phyloP scores from a whole-genome alignment of 345 rosid genomes.

The Syzygium jambos region DNA sequence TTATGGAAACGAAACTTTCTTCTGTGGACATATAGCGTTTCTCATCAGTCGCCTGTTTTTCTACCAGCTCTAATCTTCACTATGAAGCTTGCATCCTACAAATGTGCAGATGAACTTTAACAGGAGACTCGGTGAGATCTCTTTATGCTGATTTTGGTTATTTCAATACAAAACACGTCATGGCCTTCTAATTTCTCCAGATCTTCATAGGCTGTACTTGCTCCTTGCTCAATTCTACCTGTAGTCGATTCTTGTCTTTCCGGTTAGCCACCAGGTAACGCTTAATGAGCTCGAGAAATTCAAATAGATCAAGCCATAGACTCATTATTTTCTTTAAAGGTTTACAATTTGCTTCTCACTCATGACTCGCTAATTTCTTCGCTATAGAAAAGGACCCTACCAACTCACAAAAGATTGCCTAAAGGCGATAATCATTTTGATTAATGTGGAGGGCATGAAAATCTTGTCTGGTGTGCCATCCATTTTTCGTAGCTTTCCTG shows the following conservation, averaged over 20 bases:
- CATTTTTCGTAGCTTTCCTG: constrained; percentile 3
- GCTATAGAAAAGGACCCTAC: background rate
- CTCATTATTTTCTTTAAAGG: too few species aligned
- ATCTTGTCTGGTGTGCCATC: constrained; percentile 12
- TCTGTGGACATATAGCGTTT: background rate
- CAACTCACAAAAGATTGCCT: background rate
- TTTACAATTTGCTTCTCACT: too few species aligned
- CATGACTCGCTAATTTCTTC: too few species aligned
- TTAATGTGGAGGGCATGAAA: background rate
- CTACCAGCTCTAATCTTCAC: background rate
- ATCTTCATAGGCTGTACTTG: background rate
- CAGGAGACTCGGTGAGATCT: background rate
- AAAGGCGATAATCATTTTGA: background rate
- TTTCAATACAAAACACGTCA: background rate
- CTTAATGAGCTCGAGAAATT: too few species aligned
- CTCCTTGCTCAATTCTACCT: background rate
- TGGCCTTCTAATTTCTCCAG: background rate
- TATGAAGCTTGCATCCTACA: background rate
- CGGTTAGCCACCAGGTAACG: too few species aligned
- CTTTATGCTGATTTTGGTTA: background rate
- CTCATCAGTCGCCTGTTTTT: background rate
- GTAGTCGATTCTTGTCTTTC: too few species aligned
- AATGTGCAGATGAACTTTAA: too few species aligned
- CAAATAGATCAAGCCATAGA: too few species aligned
- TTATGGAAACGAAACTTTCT: background rate